These are phyloP conservation scores for Vitellaria paradoxa DNA, from an alignment of 179 eudicot genomes.

Conservation along the genomic window DNA sequence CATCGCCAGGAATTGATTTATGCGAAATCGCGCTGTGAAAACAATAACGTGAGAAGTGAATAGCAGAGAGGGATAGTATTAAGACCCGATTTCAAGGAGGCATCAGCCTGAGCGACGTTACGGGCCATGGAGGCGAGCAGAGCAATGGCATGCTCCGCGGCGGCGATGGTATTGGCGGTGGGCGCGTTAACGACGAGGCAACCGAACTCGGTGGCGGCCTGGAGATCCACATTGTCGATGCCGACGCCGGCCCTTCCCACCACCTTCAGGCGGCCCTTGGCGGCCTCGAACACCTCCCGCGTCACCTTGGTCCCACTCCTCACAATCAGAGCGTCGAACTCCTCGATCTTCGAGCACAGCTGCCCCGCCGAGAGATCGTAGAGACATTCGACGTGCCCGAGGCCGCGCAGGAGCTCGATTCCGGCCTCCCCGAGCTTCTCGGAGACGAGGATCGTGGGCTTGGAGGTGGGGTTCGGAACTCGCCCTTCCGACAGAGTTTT, in stretches of 20 bases:
- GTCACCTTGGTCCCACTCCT: constrained; percentile 81
- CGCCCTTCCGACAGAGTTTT: constrained; percentile 13
- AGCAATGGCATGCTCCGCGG: constrained; percentile 87
- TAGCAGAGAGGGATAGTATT: neutral
- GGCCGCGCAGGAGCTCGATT: constrained; percentile 39
- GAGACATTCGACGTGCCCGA: constrained; percentile 53
- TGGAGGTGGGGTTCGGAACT: constrained; percentile 16
- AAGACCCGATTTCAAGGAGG: neutral
- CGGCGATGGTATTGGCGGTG: constrained; percentile 79
- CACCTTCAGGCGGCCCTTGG: constrained; percentile 60
- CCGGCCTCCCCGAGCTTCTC: constrained; percentile 86
- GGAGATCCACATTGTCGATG: constrained; percentile 81
- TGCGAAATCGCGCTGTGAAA: too few species aligned
- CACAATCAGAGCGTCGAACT: constrained; percentile 68
- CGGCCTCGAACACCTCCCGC: constrained; percentile 59
- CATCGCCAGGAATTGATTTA: too few species aligned
- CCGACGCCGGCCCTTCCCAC: constrained; percentile 89
- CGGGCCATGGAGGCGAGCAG: constrained; percentile 40
- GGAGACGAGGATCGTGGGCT: constrained; percentile 61
- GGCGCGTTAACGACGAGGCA: constrained; percentile 82
- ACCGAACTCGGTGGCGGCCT: constrained; percentile 74
- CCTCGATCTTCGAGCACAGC: constrained; percentile 41
- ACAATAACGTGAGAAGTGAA: neutral
- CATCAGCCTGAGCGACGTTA: constrained; percentile 10
- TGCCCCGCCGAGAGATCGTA: constrained; percentile 54